These are phyloP conservation scores for Chrysoporthe deuterocubensis DNA, from an alignment of 2,329 filamentous ascomycete genomes.

Conservation along the genomic window DNA sequence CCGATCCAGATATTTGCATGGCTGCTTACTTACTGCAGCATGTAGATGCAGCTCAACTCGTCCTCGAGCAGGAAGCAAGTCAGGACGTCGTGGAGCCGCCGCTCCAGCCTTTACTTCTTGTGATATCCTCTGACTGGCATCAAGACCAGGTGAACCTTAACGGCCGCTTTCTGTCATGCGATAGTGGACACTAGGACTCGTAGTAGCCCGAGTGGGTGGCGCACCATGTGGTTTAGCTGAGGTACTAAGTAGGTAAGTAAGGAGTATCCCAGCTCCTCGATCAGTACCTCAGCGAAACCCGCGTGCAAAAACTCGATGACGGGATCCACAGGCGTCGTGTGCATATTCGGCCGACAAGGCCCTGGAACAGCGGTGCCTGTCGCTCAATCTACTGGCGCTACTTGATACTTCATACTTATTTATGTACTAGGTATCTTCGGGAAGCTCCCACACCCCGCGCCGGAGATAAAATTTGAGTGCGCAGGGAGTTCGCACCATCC, in stretches of 20 bases:
- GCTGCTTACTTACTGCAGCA: neutral
- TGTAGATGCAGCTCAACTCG: neutral
- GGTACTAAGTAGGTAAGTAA: neutral
- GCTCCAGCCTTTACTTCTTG: neutral
- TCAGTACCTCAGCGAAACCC: neutral
- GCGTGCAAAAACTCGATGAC: neutral
- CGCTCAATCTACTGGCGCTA: neutral
- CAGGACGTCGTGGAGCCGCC: neutral
- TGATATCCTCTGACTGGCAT: neutral
- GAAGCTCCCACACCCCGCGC: neutral
- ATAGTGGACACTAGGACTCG: neutral
- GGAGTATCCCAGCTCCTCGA: neutral
- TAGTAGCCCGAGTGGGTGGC: neutral
- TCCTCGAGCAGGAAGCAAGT: too few relatives aligned
- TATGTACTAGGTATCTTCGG: neutral
- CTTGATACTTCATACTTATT: too few relatives aligned
- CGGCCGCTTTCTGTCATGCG: neutral
- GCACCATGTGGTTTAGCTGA: neutral
- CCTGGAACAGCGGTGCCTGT: neutral
- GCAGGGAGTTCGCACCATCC: neutral
- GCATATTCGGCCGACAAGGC: neutral
- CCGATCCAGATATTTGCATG: neutral
- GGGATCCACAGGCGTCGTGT: neutral
- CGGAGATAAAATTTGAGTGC: constrained; percentile 1
- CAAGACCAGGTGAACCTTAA: neutral